These are phyloP conservation scores for Shiraia sp. DNA, from an alignment of 2,329 filamentous ascomycete species.

Conservation along the genomic window DNA sequence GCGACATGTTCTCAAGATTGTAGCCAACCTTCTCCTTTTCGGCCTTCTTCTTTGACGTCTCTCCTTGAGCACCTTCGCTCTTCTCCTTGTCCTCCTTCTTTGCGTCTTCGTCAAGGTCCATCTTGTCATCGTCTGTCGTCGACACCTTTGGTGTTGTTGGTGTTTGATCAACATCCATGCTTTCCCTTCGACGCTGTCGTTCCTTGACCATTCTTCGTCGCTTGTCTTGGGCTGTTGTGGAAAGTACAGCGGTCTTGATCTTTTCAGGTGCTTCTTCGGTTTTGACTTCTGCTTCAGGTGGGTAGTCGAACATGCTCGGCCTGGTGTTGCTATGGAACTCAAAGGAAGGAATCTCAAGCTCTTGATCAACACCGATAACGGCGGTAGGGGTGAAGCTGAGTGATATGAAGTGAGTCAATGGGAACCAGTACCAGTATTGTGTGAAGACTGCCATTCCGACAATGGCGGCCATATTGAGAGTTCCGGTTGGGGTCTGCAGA, in stretches of 20 bases:
- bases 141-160: slow-evolving; percentile 72
- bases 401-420: slow-evolving; percentile 94
- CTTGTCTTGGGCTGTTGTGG: slow-evolving; percentile 95
- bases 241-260: slow-evolving; percentile 93
- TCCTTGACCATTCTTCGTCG: slow-evolving; percentile 93
- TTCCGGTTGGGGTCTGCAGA: slow-evolving; percentile 95
- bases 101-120: slow-evolving; percentile 67
- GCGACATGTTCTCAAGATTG: slow-evolving; percentile 94
- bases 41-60: slow-evolving; percentile 78
- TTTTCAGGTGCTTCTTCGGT: slow-evolving; percentile 89
- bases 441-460: slow-evolving; percentile 98
- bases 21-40: slow-evolving; percentile 98
- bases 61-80: slow-evolving; percentile 57
- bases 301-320: slow-evolving; percentile 96
- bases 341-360: slow-evolving; percentile 90
- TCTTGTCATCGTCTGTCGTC: slow-evolving; percentile 71
- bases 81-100: slow-evolving; percentile 51
- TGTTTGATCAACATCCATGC: slow-evolving; percentile 89
- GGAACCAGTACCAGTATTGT: slow-evolving; percentile 99
- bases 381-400: slow-evolving; percentile 96
- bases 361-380: slow-evolving; percentile 91
- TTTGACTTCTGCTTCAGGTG: slow-evolving; percentile 94
- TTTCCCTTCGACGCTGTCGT: slow-evolving; percentile 83
- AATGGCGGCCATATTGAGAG: slow-evolving; percentile 97
- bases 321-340: slow-evolving; percentile 95